Conservation (phyloP, 192 early-diverging fungal species). For the Obelidium mucronatum region DNA sequence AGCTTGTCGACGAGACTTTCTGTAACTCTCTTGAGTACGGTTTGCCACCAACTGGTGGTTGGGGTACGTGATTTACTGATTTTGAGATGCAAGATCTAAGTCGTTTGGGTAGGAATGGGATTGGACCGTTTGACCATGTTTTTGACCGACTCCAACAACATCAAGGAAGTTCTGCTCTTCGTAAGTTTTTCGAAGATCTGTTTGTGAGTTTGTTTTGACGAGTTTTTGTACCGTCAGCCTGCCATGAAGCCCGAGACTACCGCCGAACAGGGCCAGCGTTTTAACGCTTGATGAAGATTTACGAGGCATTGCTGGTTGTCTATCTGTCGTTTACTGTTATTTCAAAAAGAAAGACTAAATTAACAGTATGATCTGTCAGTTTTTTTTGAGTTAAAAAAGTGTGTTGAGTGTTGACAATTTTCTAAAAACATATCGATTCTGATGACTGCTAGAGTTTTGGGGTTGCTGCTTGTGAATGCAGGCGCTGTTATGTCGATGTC, state of each 20-base stretch:
- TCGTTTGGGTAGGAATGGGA: slow-evolving; percentile 74
- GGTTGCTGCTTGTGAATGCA: too few relatives aligned
- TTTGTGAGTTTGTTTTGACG: not conserved
- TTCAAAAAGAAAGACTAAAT: too few relatives aligned
- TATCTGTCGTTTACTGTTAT: too few relatives aligned
- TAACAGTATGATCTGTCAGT: too few relatives aligned
- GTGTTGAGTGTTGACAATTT: too few relatives aligned
- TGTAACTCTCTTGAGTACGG: slow-evolving; percentile 97
- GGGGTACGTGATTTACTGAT: slow-evolving; percentile 49
- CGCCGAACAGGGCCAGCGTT: slow-evolving; percentile 44
- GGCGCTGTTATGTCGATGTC: too few relatives aligned
- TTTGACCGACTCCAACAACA: slow-evolving; percentile 97
- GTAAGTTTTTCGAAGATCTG: slow-evolving; percentile 39
- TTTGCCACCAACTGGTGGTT: slow-evolving; percentile 88
- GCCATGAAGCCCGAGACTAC: slow-evolving; percentile 63
- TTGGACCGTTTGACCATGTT: slow-evolving; percentile 98
- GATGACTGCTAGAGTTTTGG: too few relatives aligned
- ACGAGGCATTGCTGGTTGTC: too few relatives aligned
- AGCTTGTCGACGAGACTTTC: slow-evolving; percentile 97
- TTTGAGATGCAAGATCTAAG: not conserved
- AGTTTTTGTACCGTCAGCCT: slow-evolving; percentile 37
- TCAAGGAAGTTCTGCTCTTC: slow-evolving; percentile 89
- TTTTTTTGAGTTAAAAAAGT: too few relatives aligned
- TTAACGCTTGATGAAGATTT: too few relatives aligned
- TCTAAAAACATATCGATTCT: too few relatives aligned